Base-by-base conservation (phyloP, 2,329 filamentous ascomycete genomes). In the Pseudonectria buxi region DNA sequence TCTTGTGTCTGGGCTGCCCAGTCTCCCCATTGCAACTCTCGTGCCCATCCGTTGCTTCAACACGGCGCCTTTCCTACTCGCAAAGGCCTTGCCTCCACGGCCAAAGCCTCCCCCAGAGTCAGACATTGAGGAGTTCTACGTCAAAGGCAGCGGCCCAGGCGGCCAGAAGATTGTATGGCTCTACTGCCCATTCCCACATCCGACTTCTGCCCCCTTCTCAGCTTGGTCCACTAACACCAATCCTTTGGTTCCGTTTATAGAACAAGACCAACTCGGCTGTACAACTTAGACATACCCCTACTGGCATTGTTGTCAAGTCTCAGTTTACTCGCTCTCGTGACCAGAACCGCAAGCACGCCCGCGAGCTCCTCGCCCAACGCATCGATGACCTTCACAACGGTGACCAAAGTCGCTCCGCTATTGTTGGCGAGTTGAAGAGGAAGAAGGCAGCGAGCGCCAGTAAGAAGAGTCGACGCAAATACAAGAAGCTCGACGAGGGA, bases 251-350 rank as follows among this genome's bases (percentile, higher is more conserved):
- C n/a, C 16, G 26, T 18, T 28, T 6, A 32, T 42, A 81, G 83
- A 98, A 98, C 65, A 98, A 98, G 77, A 98, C 92, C 16, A 88
- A 81, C 46, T 95, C 86, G 0, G 90, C 90, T 26, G 90, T 95
- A 3, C 92, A 98, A 59, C 71, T 98, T 25, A 92, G 83, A 49
- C 92, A 98, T 61, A 65, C 84, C 12, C 87, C 90, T 6, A 94
- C 89, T 1, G 90, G 90, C 42, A 78, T 95, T 35, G 89, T 96
- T 11, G 77, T 98, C 44, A 98, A 98, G 65, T 90, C 79, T 37
- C 92, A 98, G 63, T 87, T 83, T 14, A 96, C 92, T 7, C 81
- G 92, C 31, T 94, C 86, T 2, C 78, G 87, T 13, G 76, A 76
- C 38, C 85, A 94, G 62, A 98, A 98, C 59, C 78, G 89, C 44